Percentiles rank a stretch among this genome's conserved stretches.
phyloP scores from a whole-genome alignment of 140 eudicot genomes.

The Artemisia princeps region DNA sequence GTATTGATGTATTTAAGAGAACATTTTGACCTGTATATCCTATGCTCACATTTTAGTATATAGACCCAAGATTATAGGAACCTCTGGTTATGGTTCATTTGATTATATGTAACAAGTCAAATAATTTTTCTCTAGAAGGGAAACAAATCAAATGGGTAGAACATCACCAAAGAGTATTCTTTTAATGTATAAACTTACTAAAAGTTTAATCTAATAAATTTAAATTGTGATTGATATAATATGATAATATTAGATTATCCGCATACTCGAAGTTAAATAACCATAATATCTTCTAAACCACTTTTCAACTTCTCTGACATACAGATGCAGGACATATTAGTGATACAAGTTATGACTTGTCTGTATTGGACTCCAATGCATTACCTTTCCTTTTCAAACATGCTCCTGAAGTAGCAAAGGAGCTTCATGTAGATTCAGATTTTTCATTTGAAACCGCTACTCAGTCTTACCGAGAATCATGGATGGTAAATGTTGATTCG shows the following conservation, averaged over 20 bases:
- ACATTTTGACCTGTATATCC: no score
- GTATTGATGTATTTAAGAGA: no score
- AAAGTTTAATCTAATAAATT: no score
- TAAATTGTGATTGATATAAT: no score
- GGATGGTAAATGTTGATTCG: conserved; percentile 56
- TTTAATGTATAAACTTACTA: no score
- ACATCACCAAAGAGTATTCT: no score
- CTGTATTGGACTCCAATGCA: conserved; percentile 83
- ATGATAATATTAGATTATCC: not conserved
- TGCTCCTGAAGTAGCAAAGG: conserved; percentile 66
- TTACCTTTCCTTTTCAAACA: conserved; percentile 74
- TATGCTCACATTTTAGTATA: no score
- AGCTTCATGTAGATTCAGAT: conserved; percentile 45
- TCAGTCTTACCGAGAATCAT: conserved; percentile 46
- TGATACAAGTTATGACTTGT: conserved; percentile 61
- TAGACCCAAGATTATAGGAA: no score
- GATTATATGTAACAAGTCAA: no score
- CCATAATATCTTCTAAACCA: conserved; percentile 1
- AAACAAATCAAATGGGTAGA: no score
- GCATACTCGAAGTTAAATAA: not conserved
- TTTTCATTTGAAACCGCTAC: conserved; percentile 45
- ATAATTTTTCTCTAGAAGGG: no score
- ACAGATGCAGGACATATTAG: conserved; percentile 55
- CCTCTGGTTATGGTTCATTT: no score
- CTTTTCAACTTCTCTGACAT: conserved; percentile 17